These are phyloP conservation scores for Cladophialophora exuberans DNA, from an alignment of 2,329 filamentous ascomycete species.

Conservation along the genomic window DNA sequence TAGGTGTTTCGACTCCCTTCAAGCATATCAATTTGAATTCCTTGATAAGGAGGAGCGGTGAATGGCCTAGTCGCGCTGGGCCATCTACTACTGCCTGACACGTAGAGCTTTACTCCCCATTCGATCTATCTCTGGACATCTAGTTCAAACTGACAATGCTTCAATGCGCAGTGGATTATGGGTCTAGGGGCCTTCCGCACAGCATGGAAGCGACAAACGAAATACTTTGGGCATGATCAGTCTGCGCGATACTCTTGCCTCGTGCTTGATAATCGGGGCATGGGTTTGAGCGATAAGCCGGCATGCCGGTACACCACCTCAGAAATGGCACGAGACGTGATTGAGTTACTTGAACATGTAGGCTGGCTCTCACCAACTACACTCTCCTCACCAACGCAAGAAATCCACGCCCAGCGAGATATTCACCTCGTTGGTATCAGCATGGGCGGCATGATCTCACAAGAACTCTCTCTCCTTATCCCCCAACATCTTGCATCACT, in stretches of 20 bases:
- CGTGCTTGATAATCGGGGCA: constrained; percentile 81
- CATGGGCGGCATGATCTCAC: constrained; percentile 90
- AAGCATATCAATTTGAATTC: not conserved
- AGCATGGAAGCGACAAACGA: constrained; percentile 81
- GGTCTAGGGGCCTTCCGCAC: constrained; percentile 71
- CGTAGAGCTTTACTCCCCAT: too few species aligned
- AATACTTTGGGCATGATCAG: constrained; percentile 73
- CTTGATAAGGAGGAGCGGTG: too few species aligned
- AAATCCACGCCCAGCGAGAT: constrained; percentile 41
- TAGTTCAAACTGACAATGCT: too few species aligned
- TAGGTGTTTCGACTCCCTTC: constrained; percentile 50
- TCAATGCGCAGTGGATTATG: constrained; percentile 69
- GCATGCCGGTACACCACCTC: constrained; percentile 76
- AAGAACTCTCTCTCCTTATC: constrained; percentile 64
- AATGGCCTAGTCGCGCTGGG: too few species aligned
- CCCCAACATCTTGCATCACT: constrained; percentile 47
- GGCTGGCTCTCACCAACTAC: constrained; percentile 60
- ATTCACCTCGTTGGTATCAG: constrained; percentile 76
- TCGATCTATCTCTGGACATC: too few species aligned
- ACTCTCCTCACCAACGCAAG: constrained; percentile 22
- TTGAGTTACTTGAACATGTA: constrained; percentile 71
- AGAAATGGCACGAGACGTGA: constrained; percentile 78
- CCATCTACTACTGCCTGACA: too few species aligned
- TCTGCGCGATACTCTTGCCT: constrained; percentile 71
- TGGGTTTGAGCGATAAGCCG: constrained; percentile 79